phyloP scores from a whole-genome alignment of 306 rosid genomes.

The Morella rubra region DNA sequence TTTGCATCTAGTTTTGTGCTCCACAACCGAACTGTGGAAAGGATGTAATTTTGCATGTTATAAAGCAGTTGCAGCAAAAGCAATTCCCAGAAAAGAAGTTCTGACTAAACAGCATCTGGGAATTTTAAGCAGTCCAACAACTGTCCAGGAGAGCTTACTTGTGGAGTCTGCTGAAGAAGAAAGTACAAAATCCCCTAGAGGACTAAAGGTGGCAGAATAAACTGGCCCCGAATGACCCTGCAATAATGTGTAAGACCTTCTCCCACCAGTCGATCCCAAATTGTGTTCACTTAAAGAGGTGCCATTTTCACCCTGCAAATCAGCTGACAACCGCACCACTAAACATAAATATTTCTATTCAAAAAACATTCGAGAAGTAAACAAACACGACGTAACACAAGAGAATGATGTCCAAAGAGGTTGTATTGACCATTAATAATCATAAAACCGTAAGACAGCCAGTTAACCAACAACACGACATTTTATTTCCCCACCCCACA shows the following conservation, averaged over 20 bases:
- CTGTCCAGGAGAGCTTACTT: slow-evolving; percentile 44
- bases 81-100: slow-evolving; percentile 12
- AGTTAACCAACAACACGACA: background rate
- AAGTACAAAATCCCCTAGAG: slow-evolving; percentile 81
- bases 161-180: slow-evolving; percentile 95
- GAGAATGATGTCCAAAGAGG: background rate
- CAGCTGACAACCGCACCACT: slow-evolving; percentile 55
- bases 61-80: background rate
- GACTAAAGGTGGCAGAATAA: slow-evolving; percentile 84
- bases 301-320: slow-evolving; percentile 71
- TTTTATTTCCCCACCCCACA: background rate
- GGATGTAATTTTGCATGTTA: slow-evolving; percentile 20
- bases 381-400: background rate
- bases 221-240: slow-evolving; percentile 99
- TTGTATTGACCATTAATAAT: background rate
- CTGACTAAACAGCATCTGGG: slow-evolving; percentile 19
- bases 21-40: slow-evolving; percentile 85
- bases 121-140: slow-evolving; percentile 12
- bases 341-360: slow-evolving; percentile 14
- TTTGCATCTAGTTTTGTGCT: slow-evolving; percentile 82
- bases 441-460: background rate
- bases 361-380: slow-evolving; percentile 11
- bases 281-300: slow-evolving; percentile 54
- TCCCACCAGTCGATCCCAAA: slow-evolving; percentile 56
- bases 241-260: slow-evolving; percentile 71